Evolutionary conservation across 2,329 filamentous ascomycete species (phyloP).

Genomic region (Orbilia brochopaga): DNA sequence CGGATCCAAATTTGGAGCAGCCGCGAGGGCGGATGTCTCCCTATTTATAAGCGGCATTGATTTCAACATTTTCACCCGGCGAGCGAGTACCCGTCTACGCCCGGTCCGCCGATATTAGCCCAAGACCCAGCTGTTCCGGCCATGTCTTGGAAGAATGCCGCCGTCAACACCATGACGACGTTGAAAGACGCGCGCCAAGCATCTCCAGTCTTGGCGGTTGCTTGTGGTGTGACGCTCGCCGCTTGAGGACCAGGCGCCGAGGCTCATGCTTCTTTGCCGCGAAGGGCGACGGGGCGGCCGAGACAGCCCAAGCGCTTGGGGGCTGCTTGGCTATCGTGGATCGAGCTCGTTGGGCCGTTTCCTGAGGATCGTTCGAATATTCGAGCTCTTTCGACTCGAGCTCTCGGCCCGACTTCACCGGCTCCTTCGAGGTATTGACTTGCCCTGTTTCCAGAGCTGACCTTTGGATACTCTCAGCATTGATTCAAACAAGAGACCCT

Average conservation of each 20-base stretch:
- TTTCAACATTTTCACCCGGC: constrained; percentile 12
- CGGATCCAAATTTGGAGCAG: constrained; percentile 32
- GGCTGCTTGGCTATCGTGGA: constrained; percentile 29
- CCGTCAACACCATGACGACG: constrained; percentile 44
- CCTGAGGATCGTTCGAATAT: not conserved
- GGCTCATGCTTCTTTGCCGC: constrained; percentile 23
- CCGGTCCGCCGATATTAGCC: constrained; percentile 7
- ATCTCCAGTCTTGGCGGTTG: constrained; percentile 46
- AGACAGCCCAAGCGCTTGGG: constrained; percentile 30
- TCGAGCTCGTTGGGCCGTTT: constrained; percentile 29
- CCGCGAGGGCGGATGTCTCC: constrained; percentile 24
- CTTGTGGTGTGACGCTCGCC: constrained; percentile 12
- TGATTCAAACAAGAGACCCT: no score
- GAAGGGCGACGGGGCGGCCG: not conserved
- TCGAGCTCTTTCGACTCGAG: no score
- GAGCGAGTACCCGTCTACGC: constrained; percentile 17
- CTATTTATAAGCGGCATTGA: constrained; percentile 41
- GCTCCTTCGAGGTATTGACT: no score
- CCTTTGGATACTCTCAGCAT: no score
- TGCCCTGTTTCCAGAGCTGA: no score
- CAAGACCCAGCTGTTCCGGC: constrained; percentile 24
- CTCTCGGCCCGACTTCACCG: no score
- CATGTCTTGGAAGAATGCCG: constrained; percentile 28
- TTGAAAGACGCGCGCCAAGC: constrained; percentile 44
- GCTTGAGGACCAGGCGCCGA: constrained; percentile 25